These are phyloP conservation scores for Melanogaster broomeanus DNA, from an alignment of 768 basidiomycete species.

Conservation along the genomic window DNA sequence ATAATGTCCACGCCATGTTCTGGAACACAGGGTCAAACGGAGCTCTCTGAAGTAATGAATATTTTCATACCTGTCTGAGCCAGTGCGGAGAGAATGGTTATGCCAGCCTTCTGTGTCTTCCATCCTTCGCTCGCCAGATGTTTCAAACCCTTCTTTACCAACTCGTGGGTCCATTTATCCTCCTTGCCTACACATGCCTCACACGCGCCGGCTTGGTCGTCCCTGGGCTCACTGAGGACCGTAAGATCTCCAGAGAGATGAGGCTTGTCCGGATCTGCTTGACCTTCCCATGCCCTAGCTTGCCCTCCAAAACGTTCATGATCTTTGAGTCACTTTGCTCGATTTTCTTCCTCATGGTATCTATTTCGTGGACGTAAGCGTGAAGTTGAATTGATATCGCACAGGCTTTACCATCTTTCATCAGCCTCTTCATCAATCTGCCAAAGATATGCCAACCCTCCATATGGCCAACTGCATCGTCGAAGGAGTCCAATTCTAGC, in stretches of 20 bases:
- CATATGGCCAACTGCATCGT: conserved; percentile 22
- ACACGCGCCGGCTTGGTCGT: not conserved
- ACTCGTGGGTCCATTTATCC: not conserved
- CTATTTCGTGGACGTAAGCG: not conserved
- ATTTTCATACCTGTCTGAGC: conserved; percentile 1
- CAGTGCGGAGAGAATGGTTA: conserved; percentile 5
- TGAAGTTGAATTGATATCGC: not conserved
- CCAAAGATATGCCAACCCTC: conserved; percentile 21
- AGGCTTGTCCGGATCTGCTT: conserved; percentile 5
- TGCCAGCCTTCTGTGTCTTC: not conserved
- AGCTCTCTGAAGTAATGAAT: not conserved
- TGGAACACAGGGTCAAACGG: not conserved
- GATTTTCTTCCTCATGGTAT: conserved; percentile 1
- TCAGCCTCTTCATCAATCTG: conserved; percentile 4
- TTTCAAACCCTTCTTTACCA: not conserved
- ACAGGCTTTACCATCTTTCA: not conserved
- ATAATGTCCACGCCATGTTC: conserved; percentile 4
- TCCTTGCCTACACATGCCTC: not conserved
- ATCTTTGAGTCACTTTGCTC: not conserved
- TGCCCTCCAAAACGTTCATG: not conserved
- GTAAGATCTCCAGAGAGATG: conserved; percentile 5
- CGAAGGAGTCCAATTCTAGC: conserved; percentile 24
- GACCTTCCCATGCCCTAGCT: not conserved
- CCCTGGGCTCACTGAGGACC: not conserved
- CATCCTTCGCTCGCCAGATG: not conserved